Conservation (phyloP, 1,284 basidiomycete genomes). For the Ceratobasidium sp. region DNA sequence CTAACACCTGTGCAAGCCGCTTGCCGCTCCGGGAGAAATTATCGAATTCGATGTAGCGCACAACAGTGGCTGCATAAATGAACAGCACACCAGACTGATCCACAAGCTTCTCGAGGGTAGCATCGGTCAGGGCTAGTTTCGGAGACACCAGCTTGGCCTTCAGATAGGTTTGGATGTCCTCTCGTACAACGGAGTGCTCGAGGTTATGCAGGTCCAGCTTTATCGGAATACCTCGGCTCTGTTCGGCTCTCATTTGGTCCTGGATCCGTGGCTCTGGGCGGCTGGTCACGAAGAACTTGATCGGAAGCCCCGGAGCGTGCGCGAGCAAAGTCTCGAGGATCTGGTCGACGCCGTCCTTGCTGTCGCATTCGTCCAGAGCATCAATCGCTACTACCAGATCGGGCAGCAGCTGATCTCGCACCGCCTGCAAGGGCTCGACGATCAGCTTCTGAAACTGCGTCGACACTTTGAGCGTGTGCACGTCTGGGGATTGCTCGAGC, state of each 20-base stretch:
- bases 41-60: not conserved
- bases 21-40: not conserved
- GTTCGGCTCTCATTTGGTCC: not conserved
- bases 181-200: not conserved
- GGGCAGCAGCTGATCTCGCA: not conserved
- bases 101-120: not conserved
- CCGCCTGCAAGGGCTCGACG: not conserved
- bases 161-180: slow-evolving; percentile 13
- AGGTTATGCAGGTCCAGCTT: slow-evolving; percentile 4
- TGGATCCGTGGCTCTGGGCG: slow-evolving; percentile 14
- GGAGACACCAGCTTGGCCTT: not conserved
- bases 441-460: slow-evolving; percentile 1
- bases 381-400: slow-evolving; percentile 8
- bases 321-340: not conserved
- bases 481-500: not conserved
- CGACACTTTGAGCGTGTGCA: not conserved
- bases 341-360: not conserved
- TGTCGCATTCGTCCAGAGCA: slow-evolving; percentile 31
- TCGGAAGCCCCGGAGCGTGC: not conserved
- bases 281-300: slow-evolving; percentile 3
- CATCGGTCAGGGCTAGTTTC: not conserved
- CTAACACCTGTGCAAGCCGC: too few species aligned
- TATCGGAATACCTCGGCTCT: not conserved
- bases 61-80: slow-evolving; percentile 25
- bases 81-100: slow-evolving; percentile 8